A percentile compares a stretch with the other conserved stretches of the same genome.
phyloP scores from a whole-genome alignment of 169 alveolate species.

The Pseudocohnilembus persalinus region DNA sequence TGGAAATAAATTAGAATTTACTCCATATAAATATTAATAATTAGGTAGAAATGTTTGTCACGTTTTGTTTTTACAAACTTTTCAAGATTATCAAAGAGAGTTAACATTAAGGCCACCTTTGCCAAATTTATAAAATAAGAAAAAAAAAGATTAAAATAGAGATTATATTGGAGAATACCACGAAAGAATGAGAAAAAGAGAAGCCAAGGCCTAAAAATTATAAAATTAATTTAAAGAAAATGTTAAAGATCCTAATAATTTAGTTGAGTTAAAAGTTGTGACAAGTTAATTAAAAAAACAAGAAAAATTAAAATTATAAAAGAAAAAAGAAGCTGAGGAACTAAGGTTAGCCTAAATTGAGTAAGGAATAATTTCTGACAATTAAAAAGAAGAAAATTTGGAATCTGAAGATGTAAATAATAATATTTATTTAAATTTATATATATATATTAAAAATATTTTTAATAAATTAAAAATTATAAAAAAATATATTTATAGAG shows the following conservation, averaged over 20 bases:
- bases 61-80: neutral
- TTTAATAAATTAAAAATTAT: no score
- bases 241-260: neutral
- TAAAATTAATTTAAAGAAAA: no score
- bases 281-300: no score
- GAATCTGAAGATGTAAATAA: neutral
- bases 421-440: no score
- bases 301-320: no score
- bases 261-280: no score
- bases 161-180: neutral
- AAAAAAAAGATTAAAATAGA: neutral
- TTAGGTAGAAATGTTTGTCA: neutral
- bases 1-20: neutral
- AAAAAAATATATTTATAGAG: no score
- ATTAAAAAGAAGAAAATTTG: no score
- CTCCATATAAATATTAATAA: neutral
- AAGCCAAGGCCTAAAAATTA: neutral
- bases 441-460: no score
- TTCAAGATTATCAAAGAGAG: neutral
- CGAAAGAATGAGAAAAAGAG: neutral
- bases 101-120: neutral
- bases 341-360: neutral
- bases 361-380: neutral
- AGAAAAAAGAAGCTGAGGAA: neutral
- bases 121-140: neutral